Base-by-base conservation (phyloP, 2,329 filamentous ascomycete species). In the Bipolaris victoriae region DNA sequence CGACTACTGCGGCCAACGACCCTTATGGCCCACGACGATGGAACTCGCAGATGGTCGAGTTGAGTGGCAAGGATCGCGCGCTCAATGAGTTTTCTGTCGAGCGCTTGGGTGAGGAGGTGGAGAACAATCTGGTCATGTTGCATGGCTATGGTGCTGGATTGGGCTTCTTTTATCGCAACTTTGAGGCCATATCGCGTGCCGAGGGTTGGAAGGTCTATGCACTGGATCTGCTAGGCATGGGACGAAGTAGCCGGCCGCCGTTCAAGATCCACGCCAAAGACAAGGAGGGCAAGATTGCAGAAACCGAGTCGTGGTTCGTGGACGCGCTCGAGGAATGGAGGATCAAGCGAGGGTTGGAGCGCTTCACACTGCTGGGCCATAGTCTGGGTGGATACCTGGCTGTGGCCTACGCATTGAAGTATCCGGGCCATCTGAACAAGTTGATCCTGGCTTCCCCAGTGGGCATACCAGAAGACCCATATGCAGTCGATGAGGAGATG, bases 131-230 rank as follows among this genome's bases (percentile, higher is more conserved):
- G 15, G 94, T 99, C 43, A 96, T 99, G 86, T 81, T 99, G 4
- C 95, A 99, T 74, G 95, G 95, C 60, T 99, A 99, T 76, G 95
- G 95, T 45, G 95, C 95, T 2, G 95, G 95, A 0, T 83, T 99
- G 0, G 95, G 94, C 20, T 98, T 99, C 79, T 99, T 96, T 82
- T 99, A 97, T 83, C 94, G 95, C 79, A 99, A 99, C 75, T 97
- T 96, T 59, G 95, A 99, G 76, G 87, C 89, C 5, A 79, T 99
- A 33, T 93, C 89, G 44, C 87, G 93, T 16, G 80, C 87, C 1
- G 82, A 84, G 26, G 92, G 93, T 26, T 96, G 95, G 88, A 93
- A 91, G 70, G 79, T 99, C 16, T 98, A 95, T 73, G 92, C 94
- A 1, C 81, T 99, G n/a, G 94, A 99, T 71, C 87, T 98, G 83